phyloP scores from a whole-genome alignment of 2,329 filamentous ascomycete genomes.

The Colletotrichum sp. region DNA sequence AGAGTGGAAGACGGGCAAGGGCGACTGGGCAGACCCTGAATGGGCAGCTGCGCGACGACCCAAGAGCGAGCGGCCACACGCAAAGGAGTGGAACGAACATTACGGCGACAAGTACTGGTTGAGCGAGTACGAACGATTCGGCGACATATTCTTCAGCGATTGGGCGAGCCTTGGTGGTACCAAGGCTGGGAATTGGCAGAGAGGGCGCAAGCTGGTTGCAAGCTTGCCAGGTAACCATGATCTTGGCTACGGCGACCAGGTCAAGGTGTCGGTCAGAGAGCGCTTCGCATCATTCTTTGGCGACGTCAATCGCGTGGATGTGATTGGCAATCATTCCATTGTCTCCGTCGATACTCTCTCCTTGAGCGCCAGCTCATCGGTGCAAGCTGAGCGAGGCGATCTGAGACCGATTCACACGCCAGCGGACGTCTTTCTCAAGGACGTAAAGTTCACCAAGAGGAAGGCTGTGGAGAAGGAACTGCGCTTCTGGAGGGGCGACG shows the following conservation, averaged over 20 bases:
- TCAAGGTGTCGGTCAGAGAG: slow-evolving; percentile 80
- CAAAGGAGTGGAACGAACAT: slow-evolving; percentile 72
- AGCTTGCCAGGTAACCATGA: slow-evolving; percentile 96
- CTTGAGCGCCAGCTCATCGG: slow-evolving; percentile 72
- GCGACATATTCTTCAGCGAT: slow-evolving; percentile 79
- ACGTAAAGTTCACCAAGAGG: slow-evolving; percentile 67
- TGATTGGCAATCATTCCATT: slow-evolving; percentile 94
- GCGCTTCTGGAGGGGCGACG: slow-evolving; percentile 65
- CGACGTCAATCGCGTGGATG: slow-evolving; percentile 86
- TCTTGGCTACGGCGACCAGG: slow-evolving; percentile 84
- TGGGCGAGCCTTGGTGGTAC: slow-evolving; percentile 64
- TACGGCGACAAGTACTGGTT: slow-evolving; percentile 88
- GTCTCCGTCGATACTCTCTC: slow-evolving; percentile 91
- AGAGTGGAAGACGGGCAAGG: slow-evolving; percentile 83
- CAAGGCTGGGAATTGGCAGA: slow-evolving; percentile 60
- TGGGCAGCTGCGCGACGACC: slow-evolving; percentile 61
- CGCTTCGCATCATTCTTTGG: slow-evolving; percentile 91
- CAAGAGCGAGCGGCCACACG: slow-evolving; percentile 53
- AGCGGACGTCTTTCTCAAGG: slow-evolving; percentile 75
- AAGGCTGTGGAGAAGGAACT: slow-evolving; percentile 74
- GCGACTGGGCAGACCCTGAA: slow-evolving; percentile 61
- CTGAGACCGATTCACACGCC: slow-evolving; percentile 74
- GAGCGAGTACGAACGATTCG: slow-evolving; percentile 84
- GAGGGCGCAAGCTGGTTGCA: slow-evolving; percentile 78
- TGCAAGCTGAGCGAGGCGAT: slow-evolving; percentile 55